Base-by-base conservation (phyloP, 228 moss, liverwort and hornwort genomes). In the Sphagnum fallax region DNA sequence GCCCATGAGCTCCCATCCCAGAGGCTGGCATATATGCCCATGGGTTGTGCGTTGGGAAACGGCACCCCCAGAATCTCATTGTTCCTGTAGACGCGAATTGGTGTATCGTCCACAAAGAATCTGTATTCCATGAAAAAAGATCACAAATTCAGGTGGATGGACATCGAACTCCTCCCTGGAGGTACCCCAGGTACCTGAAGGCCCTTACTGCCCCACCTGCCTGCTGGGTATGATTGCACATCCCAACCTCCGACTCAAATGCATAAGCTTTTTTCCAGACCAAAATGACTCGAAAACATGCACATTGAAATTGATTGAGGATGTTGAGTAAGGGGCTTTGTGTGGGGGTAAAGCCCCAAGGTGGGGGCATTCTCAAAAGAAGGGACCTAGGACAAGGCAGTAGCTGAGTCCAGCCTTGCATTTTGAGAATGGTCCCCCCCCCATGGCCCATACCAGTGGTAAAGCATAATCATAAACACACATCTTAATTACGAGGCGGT, bases 1-100 rank as follows among this genome's bases (percentile, higher is more conserved):
- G 83, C 83, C 82, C 82, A 83, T 1, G 73, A 55, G 69, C 80
- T 80, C 8, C 86, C 83, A 15, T 85, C 81, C 84, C 84, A 85
- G 65, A 85, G 16, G 70, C 86, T 86, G 53, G 72, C 70, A 48
- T 79, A 74, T 12, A 77, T 67, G 50, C 81, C 75, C 6, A 89
- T 75, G 57, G 80, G 83, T 4, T 69, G 65, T 49, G 51, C 70
- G 68, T 68, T 70, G 1, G 83, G 83, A 58, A 67, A 87, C 0
- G 71, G 73, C 6, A 82, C 71, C 16, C 80, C 80, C 16, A 71
- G 0, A 1, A 50, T 69, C 70, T 86, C 80, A 60, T 76, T 78
- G 79, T 89, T 89, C 10, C 74, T 73, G 69, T 70, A 87, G 5
- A 67, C 78, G 10, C 86, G 77, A 5, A 86, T 51, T 5, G 86